Evolutionary conservation across 805 yeast genomes (phyloP).

Genomic region (Nematodospora valgi): DNA sequence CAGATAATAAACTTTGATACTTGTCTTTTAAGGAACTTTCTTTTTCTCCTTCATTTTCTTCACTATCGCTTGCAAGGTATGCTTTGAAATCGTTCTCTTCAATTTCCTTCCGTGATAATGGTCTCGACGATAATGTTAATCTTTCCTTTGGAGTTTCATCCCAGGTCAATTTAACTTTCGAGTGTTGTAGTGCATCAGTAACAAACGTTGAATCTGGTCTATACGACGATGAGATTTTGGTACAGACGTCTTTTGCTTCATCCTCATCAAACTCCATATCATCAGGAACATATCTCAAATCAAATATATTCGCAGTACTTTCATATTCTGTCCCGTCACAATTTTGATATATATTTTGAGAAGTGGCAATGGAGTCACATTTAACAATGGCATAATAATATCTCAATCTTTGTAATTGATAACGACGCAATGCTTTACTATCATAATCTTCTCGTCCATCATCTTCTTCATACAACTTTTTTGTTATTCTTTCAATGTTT

Average conservation of each 20-base stretch:
- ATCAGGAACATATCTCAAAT: constrained; percentile 88
- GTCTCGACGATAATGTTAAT: constrained; percentile 66
- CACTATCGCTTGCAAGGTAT: constrained; percentile 63
- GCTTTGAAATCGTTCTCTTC: constrained; percentile 92
- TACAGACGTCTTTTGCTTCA: constrained; percentile 70
- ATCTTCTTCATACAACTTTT: constrained; percentile 72
- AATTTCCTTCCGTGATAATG: constrained; percentile 83
- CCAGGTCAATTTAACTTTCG: constrained; percentile 96
- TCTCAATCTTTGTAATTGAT: constrained; percentile 88
- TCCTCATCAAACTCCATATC: constrained; percentile 80
- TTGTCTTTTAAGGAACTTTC: constrained; percentile 48
- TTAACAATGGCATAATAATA: constrained; percentile 89
- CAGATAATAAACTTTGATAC: constrained; percentile 57
- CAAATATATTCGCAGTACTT: constrained; percentile 92
- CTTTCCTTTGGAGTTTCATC: constrained; percentile 97
- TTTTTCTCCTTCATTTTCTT: constrained; percentile 23
- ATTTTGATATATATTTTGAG: constrained; percentile 71
- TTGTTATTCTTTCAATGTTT: constrained; percentile 58
- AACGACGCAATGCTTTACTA: constrained; percentile 76
- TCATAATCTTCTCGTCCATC: constrained; percentile 83
- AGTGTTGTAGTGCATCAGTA: constrained; percentile 94
- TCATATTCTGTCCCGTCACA: constrained; percentile 97
- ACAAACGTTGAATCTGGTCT: constrained; percentile 73
- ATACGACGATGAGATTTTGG: constrained; percentile 69
- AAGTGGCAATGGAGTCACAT: constrained; percentile 72